Percentiles rank a stretch among this genome's conserved stretches.
phyloP scores from a whole-genome alignment of 2,329 filamentous ascomycete species.

The Pseudogymnoascus sp. region DNA sequence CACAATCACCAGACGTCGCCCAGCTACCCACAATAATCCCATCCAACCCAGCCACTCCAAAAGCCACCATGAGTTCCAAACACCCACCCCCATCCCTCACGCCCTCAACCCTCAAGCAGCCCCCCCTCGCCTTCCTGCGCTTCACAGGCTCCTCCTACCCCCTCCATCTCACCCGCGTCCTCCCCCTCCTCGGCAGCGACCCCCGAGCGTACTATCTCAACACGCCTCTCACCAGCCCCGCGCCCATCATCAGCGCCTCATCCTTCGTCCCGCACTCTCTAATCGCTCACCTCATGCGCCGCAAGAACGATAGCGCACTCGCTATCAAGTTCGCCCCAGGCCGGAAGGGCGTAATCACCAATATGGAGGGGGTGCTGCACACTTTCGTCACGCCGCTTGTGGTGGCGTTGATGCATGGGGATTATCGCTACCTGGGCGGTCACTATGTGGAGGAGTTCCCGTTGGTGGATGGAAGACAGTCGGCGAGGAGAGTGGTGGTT shows the following conservation, averaged over 20 bases:
- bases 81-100: neutral
- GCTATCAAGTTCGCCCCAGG: conserved; percentile 19
- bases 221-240: conserved; percentile 14
- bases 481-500: conserved; percentile 22
- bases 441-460: conserved; percentile 21
- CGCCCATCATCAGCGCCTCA: conserved; percentile 23
- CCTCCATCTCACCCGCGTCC: conserved; percentile 11
- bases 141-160: conserved; percentile 4
- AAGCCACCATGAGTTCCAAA: neutral
- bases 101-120: neutral
- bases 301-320: conserved; percentile 22
- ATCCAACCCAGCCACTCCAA: neutral
- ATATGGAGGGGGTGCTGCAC: conserved; percentile 27
- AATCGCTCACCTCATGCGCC: conserved; percentile 21
- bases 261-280: conserved; percentile 20
- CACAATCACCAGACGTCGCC: neutral
- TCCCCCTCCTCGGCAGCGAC: conserved; percentile 11
- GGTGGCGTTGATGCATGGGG: conserved; percentile 22
- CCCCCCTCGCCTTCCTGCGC: conserved; percentile 3
- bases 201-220: conserved; percentile 18
- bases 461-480: neutral
- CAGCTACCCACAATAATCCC: neutral
- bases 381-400: conserved; percentile 24
- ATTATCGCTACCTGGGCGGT: conserved; percentile 21
- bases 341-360: conserved; percentile 20